Conservation (phyloP, 306 rosid species). For the Hylodesmum podocarpum region DNA sequence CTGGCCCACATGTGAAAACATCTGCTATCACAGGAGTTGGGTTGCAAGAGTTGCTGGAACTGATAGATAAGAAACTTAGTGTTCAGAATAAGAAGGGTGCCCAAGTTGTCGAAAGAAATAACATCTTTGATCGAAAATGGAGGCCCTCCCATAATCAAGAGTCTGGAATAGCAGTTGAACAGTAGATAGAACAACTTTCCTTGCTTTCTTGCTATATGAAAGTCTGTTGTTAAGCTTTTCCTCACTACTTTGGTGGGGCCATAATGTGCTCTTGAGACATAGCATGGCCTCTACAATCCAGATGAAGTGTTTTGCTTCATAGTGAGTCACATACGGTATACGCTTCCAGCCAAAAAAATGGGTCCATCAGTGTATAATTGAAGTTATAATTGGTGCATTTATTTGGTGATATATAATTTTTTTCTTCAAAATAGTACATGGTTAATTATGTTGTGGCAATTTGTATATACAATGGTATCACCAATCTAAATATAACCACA, state of each 20-base stretch:
- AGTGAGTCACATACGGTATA: background rate
- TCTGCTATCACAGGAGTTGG: constrained; percentile 82
- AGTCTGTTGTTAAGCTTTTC: background rate
- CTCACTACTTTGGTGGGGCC: background rate
- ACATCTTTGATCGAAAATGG: constrained; percentile 66
- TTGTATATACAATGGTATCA: too few relatives aligned
- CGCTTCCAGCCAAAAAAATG: background rate
- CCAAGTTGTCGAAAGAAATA: constrained; percentile 51
- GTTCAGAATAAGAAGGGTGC: constrained; percentile 50
- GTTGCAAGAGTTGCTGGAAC: constrained; percentile 72
- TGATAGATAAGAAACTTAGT: constrained; percentile 69
- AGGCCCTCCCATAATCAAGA: constrained; percentile 64
- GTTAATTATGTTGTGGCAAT: background rate
- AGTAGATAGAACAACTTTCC: constrained; percentile 18
- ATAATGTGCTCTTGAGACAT: background rate
- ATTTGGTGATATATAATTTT: background rate
- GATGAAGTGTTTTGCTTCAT: constrained; percentile 16
- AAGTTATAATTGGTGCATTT: background rate
- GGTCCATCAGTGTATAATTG: background rate
- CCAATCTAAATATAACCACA: too few relatives aligned
- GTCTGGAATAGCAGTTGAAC: constrained; percentile 42
- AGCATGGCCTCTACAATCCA: background rate
- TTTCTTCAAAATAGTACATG: background rate
- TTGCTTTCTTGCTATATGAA: background rate
- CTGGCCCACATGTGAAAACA: constrained; percentile 71